Conservation (phyloP, 345 rosid species). For the Lagerstroemia speciosa region DNA sequence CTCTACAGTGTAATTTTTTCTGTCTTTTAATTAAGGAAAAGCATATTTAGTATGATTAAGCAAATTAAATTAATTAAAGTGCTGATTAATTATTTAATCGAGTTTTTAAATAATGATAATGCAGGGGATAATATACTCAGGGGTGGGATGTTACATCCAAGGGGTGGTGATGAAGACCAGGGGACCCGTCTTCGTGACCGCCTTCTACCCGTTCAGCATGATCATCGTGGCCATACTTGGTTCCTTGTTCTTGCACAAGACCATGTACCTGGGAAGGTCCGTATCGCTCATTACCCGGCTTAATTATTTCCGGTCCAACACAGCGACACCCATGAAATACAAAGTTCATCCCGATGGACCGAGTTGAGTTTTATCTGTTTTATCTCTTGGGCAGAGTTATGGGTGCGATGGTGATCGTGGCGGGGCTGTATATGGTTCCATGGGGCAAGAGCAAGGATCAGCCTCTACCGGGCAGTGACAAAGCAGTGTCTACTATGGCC, state of each 20-base stretch:
- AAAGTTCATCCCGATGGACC: no score
- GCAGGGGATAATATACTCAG: slow-evolving; percentile 59
- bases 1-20: slow-evolving; percentile 33
- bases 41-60: not conserved
- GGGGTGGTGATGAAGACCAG: slow-evolving; percentile 41
- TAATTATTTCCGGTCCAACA: not conserved
- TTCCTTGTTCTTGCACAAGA: slow-evolving; percentile 43
- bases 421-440: slow-evolving; percentile 58
- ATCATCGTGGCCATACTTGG: slow-evolving; percentile 51
- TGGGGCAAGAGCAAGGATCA: slow-evolving; percentile 78
- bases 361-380: not conserved
- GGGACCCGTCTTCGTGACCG: slow-evolving; percentile 68
- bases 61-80: not conserved
- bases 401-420: slow-evolving; percentile 55
- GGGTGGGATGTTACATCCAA: slow-evolving; percentile 42
- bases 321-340: no score
- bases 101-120: not conserved
- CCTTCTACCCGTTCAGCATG: slow-evolving; percentile 57
- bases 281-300: no score
- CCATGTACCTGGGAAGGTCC: slow-evolving; percentile 41
- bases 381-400: slow-evolving; percentile 10
- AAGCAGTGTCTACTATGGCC: not conserved
- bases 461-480: slow-evolving; percentile 6
- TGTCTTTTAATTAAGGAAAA: no score
- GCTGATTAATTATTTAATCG: not conserved